These are phyloP conservation scores for Pseudisothecium myosuroides DNA, from an alignment of 225 moss, liverwort and hornwort species.

Conservation along the genomic window DNA sequence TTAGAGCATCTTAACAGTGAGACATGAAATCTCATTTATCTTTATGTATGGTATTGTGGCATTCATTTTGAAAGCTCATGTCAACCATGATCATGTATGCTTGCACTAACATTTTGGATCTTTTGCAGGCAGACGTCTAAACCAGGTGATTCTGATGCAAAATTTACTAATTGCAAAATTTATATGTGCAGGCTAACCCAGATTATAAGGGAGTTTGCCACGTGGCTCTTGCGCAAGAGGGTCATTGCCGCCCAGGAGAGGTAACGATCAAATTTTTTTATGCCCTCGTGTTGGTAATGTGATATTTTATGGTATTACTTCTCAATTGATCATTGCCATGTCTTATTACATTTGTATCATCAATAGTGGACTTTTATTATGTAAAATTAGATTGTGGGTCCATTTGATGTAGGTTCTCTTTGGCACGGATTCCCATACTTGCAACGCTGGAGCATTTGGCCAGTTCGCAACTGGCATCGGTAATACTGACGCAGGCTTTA, in stretches of 20 bases:
- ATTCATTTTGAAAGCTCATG: neutral
- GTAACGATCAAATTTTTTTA: slow-evolving; percentile 1
- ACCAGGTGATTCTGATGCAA: neutral
- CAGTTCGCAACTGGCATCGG: slow-evolving; percentile 98
- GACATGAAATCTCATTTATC: neutral
- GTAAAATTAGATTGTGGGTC: neutral
- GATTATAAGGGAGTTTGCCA: slow-evolving; percentile 99
- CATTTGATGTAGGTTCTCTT: slow-evolving; percentile 72
- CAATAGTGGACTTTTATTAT: neutral
- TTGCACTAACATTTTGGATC: neutral
- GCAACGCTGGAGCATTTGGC: slow-evolving; percentile 96
- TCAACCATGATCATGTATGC: neutral
- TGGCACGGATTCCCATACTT: slow-evolving; percentile 95
- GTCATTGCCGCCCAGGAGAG: slow-evolving; percentile 98
- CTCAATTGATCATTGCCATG: neutral
- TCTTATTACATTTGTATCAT: neutral
- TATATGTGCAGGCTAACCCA: slow-evolving; percentile 64
- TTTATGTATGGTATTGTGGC: neutral
- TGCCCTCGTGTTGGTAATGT: neutral
- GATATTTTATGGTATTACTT: neutral
- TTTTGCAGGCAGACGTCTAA: neutral
- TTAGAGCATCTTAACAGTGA: neutral
- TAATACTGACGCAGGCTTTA: slow-evolving; percentile 96
- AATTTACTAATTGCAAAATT: neutral
- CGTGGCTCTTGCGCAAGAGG: slow-evolving; percentile 93